Conservation (phyloP, 768 basidiomycete species). For the Boletus reticulatus region DNA sequence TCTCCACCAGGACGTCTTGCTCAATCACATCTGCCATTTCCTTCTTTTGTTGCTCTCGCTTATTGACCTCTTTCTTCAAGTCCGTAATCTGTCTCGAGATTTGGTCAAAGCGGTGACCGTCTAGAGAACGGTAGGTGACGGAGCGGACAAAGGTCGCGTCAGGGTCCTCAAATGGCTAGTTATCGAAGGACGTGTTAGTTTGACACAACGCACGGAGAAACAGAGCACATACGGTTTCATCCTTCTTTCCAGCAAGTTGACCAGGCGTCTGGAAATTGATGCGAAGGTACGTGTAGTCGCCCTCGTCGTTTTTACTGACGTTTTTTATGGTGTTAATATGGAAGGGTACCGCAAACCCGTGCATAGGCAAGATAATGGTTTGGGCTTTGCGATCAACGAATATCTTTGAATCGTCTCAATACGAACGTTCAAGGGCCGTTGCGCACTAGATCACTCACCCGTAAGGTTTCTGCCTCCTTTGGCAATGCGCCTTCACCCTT, state of each 20-base stretch:
- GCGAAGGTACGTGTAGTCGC: constrained; percentile 88
- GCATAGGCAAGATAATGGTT: constrained; percentile 87
- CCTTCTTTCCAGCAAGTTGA: constrained; percentile 96
- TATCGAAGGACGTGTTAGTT: not conserved
- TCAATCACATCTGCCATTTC: constrained; percentile 98
- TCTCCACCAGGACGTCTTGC: constrained; percentile 85
- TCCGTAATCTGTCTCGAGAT: constrained; percentile 92
- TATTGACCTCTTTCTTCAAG: constrained; percentile 94
- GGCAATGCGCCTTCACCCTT: constrained; percentile 92
- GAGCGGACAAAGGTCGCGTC: constrained; percentile 96
- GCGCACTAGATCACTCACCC: constrained; percentile 48
- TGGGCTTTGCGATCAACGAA: constrained; percentile 87
- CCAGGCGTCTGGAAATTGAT: constrained; percentile 99
- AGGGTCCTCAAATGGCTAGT: constrained; percentile 92
- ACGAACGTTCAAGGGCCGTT: constrained; percentile 1
- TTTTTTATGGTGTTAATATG: constrained; percentile 99
- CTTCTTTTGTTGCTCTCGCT: constrained; percentile 96
- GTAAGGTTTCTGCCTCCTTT: constrained; percentile 71
- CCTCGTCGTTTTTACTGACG: constrained; percentile 95
- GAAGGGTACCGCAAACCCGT: constrained; percentile 95
- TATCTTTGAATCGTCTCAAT: constrained; percentile 51
- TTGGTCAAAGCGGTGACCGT: constrained; percentile 84
- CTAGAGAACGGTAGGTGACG: constrained; percentile 88
- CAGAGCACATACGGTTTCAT: constrained; percentile 75
- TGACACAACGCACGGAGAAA: not conserved